Evolutionary conservation across 345 rosid species (phyloP), one percentile per base, ranked within the genome.

Genomic region (Syzygium jambos): DNA sequence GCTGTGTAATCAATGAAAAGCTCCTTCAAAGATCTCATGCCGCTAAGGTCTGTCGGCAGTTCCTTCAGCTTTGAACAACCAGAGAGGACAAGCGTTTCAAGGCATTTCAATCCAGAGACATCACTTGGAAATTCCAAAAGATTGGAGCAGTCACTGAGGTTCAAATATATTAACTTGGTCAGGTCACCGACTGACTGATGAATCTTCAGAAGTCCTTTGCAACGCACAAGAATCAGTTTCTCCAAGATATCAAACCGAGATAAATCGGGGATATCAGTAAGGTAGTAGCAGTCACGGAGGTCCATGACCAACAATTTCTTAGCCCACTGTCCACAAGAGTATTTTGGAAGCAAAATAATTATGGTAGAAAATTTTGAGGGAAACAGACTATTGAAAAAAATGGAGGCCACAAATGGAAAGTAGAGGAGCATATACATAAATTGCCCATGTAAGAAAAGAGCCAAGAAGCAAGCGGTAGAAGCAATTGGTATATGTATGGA

Each of bases 1-100:
- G 90, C 88, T 52, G 96, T 94, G 21, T 30, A 3, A 88, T 94
- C 93, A 65, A 88, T 34, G 63, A 89, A 83, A 85, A 94, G 94
- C 86, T 92, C 92, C 84, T 87, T 91, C 56, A 94, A 88, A 56
- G 94, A 92, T 57, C 27, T 88, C 95, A 94, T 92, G 87, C 89
- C 54, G n/a, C 93, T 87, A 16, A 92, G 43, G 83, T 85, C 85
- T 87, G 89, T 84, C 7, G 95, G 94, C 65, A 94, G 88, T 85
- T 87, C 89, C 77, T 86, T 88, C 38, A 94, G 78, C 16, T 90
- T 88, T 51, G 41, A 57, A 88, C 94, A 94, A 52, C 51, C 63
- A n/a, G 89, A 91, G 29, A 94, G 94, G 84, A 84, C 17, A 68
- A 94, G 92, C 13, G 29, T 92, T 85, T 92, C 54, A 30, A 93